These are phyloP conservation scores for Verticillium zaregamsianum DNA, from an alignment of 2,329 filamentous ascomycete genomes.

Conservation along the genomic window DNA sequence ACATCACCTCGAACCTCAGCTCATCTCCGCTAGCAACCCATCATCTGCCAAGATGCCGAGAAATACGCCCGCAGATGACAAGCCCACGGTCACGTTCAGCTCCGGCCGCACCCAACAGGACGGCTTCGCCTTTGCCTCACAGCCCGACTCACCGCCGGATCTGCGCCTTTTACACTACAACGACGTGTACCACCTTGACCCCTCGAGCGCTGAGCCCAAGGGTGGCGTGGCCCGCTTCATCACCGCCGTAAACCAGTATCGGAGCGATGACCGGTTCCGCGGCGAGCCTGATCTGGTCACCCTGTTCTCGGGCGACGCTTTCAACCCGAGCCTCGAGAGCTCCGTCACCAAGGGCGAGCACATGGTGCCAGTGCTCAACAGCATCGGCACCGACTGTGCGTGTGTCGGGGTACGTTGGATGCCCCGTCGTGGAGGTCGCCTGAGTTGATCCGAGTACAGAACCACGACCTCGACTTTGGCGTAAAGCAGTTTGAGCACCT, in stretches of 20 bases:
- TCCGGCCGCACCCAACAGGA: conserved; percentile 17
- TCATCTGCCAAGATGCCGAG: conserved; percentile 7
- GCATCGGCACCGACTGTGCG: conserved; percentile 72
- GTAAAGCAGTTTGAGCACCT: conserved; percentile 75
- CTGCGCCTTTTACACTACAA: conserved; percentile 87
- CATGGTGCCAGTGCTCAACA: conserved; percentile 83
- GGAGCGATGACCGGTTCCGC: conserved; percentile 53
- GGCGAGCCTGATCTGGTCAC: conserved; percentile 66
- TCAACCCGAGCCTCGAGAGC: conserved; percentile 86
- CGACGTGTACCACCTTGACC: conserved; percentile 87
- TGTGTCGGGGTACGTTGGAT: conserved; percentile 66
- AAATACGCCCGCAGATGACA: conserved; percentile 9
- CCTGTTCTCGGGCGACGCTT: conserved; percentile 88
- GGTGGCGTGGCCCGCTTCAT: conserved; percentile 81
- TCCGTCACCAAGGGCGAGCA: conserved; percentile 87
- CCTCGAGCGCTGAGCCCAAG: conserved; percentile 71
- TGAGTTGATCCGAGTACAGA: conserved; percentile 39
- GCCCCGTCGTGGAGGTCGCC: conserved; percentile 6
- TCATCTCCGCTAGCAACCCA: background rate
- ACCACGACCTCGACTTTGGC: conserved; percentile 91
- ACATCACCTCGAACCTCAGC: background rate
- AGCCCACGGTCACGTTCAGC: conserved; percentile 22
- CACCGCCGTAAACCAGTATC: conserved; percentile 72
- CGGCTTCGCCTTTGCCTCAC: conserved; percentile 6
- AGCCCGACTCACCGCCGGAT: conserved; percentile 46